Evolutionary conservation across 768 basidiomycete species (phyloP), one percentile per base, ranked within the genome.

Genomic region (Coprinopsis sp.): DNA sequence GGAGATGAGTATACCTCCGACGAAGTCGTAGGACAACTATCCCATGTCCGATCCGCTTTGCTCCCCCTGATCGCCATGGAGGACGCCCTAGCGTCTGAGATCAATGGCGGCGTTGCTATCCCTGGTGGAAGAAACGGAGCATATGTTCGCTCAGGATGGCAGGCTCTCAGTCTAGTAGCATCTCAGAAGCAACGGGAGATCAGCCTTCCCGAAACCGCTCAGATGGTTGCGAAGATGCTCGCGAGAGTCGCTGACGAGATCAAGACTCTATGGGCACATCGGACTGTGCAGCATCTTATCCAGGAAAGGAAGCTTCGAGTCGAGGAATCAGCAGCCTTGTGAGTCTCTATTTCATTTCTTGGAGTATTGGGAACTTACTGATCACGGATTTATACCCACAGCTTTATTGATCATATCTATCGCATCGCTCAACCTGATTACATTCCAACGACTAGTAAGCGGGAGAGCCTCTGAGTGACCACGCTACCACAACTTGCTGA

Each of bases 261-360:
- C 38, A 71, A 73, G 33, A 67, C 73, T 28, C 71, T 91, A 4
- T 91, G 88, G 88, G 64, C 66, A 49, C 84, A 89, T 55, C 77
- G 77, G n/a, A 72, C 73, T 1, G 81, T 90, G 25, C 74, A 72
- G 55, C 64, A 72, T 47, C 66, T 88, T 21, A 33, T 87, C 39
- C 66, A 76, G 37, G 62, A 70, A 25, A 74, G 81, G 43, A 81
- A 77, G 57, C 66, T 90, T 51, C 73, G 76, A 46, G 69, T 91
- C 4, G 84, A 89, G 47, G 88, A 91, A 58, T 85, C 82, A 10
- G 84, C 83, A 3, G 66, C 80, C 22, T 89, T 84, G 88, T 91
- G 60, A 58, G 84, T 64, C 5, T 5, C 40, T 24, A 12, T 25
- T 33, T 50, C 46, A 51, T 28, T 45, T 47, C 33, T 47, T 30